Evolutionary conservation across 2,329 filamentous ascomycete genomes (phyloP), one percentile per base, ranked within the genome.

Genomic region (Calcarisporium arbuscula): DNA sequence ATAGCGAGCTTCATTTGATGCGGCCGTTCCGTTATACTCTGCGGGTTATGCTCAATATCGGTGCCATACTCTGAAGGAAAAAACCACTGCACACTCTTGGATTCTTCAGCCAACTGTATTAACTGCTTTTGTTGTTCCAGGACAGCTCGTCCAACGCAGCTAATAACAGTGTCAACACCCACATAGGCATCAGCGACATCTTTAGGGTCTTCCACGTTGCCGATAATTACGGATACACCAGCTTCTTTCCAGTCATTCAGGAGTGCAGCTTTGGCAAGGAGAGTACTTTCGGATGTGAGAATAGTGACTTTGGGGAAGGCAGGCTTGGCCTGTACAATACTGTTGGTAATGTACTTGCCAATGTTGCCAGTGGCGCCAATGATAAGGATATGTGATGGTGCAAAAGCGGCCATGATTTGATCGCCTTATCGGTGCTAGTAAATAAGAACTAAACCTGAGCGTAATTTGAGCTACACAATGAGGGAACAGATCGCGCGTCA

Each of bases 1-100:
- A 85, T 77, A 48, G 77, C 74, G 34, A 85, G 67, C 54, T 86
- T 86, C 36, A 67, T 57, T 58, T 85, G 81, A 50, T 86, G 82
- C 3, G 82, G 78, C 48, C 70, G 74, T 56, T 86, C 82, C 8
- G 58, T 46, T 3, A 65, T 64, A 11, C 78, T 82, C 16, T 66
- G 51, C 1, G 74, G 62, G 16, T 66, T 62, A 48, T 82, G 79
- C 50, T 79, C 78, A 30, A 78, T 72, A 48, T 79, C 80, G 2
- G 74, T 82, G 36, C 75, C 76, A 49, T 78, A 84, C 52, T 84
- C 80, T 7, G 74, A 80, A 1, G 80, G 79, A 43, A 81, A 72
- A 60, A 85, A 82, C 63, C 74, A 74, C 42, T 70, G 67, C 20
- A 84, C 70, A 17, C 57, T 65, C 3, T 60, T 53, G 1, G 68